phyloP scores from a whole-genome alignment of 306 rosid genomes.

The Begonia fuchsioides region DNA sequence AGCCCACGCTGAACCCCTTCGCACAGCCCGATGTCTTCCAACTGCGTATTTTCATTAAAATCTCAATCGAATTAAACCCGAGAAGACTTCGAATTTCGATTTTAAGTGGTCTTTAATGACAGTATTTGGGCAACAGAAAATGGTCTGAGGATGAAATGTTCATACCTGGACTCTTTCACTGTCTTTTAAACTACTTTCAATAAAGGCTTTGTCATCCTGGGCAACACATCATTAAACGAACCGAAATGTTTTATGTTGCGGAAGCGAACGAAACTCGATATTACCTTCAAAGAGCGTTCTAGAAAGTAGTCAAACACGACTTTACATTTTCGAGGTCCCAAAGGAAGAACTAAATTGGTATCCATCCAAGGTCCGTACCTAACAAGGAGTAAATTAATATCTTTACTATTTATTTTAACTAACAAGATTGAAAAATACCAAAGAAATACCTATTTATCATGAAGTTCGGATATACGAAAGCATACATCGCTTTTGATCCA shows the following conservation, averaged over 20 bases:
- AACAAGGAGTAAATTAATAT: background rate
- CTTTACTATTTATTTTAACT: conserved; percentile 4
- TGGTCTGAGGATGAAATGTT: background rate
- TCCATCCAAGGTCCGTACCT: conserved; percentile 99
- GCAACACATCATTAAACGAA: background rate
- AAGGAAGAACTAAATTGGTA: conserved; percentile 81
- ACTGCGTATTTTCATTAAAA: conserved; percentile 20
- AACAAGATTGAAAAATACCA: conserved; percentile 5
- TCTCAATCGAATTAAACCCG: background rate
- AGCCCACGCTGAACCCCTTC: conserved; percentile 86
- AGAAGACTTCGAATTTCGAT: background rate
- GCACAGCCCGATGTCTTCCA: conserved; percentile 59
- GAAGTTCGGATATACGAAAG: conserved; percentile 79
- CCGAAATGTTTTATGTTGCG: background rate
- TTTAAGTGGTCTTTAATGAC: background rate
- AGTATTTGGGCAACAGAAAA: background rate
- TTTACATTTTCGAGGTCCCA: conserved; percentile 62
- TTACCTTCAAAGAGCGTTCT: conserved; percentile 64
- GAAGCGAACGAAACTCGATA: conserved; percentile 6
- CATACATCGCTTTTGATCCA: conserved; percentile 64
- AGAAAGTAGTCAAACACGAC: conserved; percentile 77
- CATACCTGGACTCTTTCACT: conserved; percentile 83
- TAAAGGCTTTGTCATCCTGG: conserved; percentile 50
- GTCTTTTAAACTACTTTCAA: conserved; percentile 54
- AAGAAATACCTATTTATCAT: conserved; percentile 78